Conservation (phyloP, 225 moss, liverwort and hornwort species). For the Asterella californica region DNA sequence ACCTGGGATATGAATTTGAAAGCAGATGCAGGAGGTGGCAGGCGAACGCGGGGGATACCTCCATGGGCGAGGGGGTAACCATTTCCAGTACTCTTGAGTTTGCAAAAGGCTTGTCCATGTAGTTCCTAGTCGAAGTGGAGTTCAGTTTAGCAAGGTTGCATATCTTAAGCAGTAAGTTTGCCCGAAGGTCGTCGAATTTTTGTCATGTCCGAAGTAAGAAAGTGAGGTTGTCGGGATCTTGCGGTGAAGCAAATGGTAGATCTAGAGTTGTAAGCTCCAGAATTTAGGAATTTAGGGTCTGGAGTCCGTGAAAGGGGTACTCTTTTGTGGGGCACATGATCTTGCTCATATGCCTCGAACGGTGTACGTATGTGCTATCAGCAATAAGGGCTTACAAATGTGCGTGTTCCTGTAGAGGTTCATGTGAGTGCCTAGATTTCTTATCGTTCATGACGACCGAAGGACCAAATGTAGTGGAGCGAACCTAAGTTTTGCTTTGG, state of each 20-base stretch:
- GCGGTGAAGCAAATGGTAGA: background rate
- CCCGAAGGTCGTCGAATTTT: background rate
- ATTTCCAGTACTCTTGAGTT: background rate
- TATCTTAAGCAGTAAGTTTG: background rate
- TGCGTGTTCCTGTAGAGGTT: background rate
- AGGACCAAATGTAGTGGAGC: background rate
- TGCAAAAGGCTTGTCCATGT: background rate
- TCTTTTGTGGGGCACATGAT: no score
- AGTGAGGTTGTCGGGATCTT: background rate
- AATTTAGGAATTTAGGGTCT: background rate
- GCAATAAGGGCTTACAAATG: background rate
- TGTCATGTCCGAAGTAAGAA: background rate
- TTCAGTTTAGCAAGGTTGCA: background rate
- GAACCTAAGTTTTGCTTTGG: no score
- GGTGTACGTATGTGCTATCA: background rate
- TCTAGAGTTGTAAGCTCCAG: background rate
- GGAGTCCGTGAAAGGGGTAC: no score
- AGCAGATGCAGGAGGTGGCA: constrained; percentile 99
- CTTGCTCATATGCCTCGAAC: no score
- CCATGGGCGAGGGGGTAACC: constrained; percentile 94
- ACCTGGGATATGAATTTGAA: constrained; percentile 53
- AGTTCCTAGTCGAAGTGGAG: background rate
- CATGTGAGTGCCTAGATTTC: background rate
- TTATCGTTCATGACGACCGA: no score
- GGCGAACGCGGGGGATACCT: constrained; percentile 99